Evolutionary conservation across 2,329 filamentous ascomycete genomes (phyloP).

Genomic region (Ophiosphaerella herpotricha): DNA sequence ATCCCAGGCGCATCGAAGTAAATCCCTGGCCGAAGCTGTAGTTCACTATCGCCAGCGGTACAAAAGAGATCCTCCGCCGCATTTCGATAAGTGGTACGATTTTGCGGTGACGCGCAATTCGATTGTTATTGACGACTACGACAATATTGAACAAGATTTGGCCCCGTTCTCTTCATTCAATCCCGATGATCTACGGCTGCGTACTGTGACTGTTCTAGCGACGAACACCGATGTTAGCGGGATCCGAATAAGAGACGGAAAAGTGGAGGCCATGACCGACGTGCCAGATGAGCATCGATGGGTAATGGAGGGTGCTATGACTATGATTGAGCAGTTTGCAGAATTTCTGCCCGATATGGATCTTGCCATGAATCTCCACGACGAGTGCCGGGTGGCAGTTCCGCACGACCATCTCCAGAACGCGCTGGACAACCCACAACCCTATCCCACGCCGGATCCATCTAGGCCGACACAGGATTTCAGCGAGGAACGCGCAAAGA

Average conservation of each 20-base stretch:
- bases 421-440: conserved; percentile 29
- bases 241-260: conserved; percentile 60
- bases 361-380: conserved; percentile 65
- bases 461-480: conserved; percentile 38
- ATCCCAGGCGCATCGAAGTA: conserved; percentile 53
- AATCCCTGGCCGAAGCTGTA: conserved; percentile 56
- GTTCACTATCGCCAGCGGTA: conserved; percentile 59
- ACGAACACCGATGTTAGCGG: conserved; percentile 62
- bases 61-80: conserved; percentile 60
- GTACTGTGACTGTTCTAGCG: conserved; percentile 58
- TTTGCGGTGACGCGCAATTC: conserved; percentile 59
- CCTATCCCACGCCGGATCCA: conserved; percentile 26
- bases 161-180: conserved; percentile 59
- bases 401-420: conserved; percentile 47
- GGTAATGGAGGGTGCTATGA: conserved; percentile 60
- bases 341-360: conserved; percentile 66
- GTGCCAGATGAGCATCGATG: conserved; percentile 61
- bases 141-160: conserved; percentile 62
- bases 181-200: conserved; percentile 56
- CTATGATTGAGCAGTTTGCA: conserved; percentile 57
- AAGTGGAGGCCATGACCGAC: conserved; percentile 46
- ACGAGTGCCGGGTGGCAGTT: conserved; percentile 62
- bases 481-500: conserved; percentile 43
- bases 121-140: conserved; percentile 63
- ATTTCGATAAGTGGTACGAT: conserved; percentile 64